Conservation (phyloP, 805 yeast species). For the Jamesozyma gamospora region DNA sequence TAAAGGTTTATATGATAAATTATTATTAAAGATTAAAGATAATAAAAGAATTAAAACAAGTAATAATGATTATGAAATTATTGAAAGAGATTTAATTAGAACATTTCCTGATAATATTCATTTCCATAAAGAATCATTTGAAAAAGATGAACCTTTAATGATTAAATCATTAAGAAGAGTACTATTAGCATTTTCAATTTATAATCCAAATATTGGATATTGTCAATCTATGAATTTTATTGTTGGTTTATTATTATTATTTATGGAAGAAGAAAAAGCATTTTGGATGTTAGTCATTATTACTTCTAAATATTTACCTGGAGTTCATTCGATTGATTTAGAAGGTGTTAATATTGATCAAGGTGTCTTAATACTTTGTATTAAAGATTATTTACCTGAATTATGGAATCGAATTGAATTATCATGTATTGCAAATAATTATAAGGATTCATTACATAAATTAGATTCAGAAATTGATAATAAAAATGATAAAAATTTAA, state of each 20-base stretch:
- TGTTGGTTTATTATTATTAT: constrained; percentile 75
- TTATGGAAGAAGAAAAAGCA: constrained; percentile 81
- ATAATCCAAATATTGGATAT: constrained; percentile 84
- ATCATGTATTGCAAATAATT: constrained; percentile 9
- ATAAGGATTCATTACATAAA: not conserved
- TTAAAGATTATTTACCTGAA: constrained; percentile 72
- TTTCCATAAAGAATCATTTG: constrained; percentile 43
- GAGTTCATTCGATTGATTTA: constrained; percentile 76
- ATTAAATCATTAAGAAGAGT: constrained; percentile 69
- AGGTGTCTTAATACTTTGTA: constrained; percentile 81
- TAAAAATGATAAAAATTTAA: not conserved
- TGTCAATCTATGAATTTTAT: constrained; percentile 91
- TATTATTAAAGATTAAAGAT: constrained; percentile 44
- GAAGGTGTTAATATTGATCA: constrained; percentile 96
- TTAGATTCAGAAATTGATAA: not conserved
- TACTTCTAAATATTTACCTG: constrained; percentile 76
- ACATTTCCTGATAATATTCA: constrained; percentile 91
- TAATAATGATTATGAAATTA: constrained; percentile 65
- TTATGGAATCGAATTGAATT: constrained; percentile 53
- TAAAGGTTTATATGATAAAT: constrained; percentile 64
- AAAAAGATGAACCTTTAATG: constrained; percentile 47
- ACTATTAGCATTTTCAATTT: constrained; percentile 70
- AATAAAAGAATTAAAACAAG: constrained; percentile 1
- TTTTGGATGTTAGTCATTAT: constrained; percentile 95
- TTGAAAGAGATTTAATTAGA: constrained; percentile 85